Percentiles rank a stretch among this genome's conserved stretches.
Evolutionary conservation across 768 basidiomycete genomes (phyloP).

Genomic region (Myochromella boudieri): DNA sequence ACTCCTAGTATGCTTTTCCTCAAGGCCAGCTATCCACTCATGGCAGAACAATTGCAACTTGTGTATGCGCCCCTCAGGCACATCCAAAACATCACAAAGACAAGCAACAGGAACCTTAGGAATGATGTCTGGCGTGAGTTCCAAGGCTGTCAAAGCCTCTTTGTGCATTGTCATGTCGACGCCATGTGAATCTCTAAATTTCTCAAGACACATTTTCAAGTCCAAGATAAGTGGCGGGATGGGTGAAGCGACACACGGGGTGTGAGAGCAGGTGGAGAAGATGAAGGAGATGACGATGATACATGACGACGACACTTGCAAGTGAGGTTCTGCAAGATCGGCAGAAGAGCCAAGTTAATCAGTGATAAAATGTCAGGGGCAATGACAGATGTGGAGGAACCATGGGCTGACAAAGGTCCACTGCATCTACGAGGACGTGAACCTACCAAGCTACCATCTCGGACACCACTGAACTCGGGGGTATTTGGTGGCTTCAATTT

Average conservation of each 20-base stretch:
- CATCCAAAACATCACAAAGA: slow-evolving; percentile 14
- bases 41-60: slow-evolving; percentile 13
- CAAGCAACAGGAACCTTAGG: slow-evolving; percentile 12
- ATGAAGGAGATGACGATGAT: slow-evolving; percentile 1
- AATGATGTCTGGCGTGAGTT: slow-evolving; percentile 20
- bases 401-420: background rate
- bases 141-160: background rate
- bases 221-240: background rate
- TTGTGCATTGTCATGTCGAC: slow-evolving; percentile 3
- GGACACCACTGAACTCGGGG: slow-evolving; percentile 15
- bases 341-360: background rate
- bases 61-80: slow-evolving; percentile 15
- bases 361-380: background rate
- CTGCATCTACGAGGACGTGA: background rate
- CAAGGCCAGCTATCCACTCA: slow-evolving; percentile 12
- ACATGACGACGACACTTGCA: background rate
- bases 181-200: background rate
- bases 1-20: slow-evolving; percentile 16
- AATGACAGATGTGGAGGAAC: background rate
- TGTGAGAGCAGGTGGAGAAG: background rate
- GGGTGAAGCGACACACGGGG: background rate
- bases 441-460: background rate
- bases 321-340: too few relatives aligned
- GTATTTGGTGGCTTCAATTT: slow-evolving; percentile 16
- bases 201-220: slow-evolving; percentile 2